Conservation (phyloP, 345 rosid species). For the Ailanthus altissimus region DNA sequence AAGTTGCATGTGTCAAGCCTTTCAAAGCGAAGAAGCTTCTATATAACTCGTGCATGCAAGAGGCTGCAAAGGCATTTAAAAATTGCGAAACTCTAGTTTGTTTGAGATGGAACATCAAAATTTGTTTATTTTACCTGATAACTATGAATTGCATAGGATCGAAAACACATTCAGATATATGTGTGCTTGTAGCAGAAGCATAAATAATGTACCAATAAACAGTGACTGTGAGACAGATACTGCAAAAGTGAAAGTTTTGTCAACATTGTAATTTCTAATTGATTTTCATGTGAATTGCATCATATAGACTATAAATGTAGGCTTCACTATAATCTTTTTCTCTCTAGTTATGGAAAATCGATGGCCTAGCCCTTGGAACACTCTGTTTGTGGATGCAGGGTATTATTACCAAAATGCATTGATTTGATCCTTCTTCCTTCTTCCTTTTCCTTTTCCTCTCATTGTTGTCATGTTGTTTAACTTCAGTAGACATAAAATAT, state of each 20-base stretch:
- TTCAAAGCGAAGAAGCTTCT: neutral
- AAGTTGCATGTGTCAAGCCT: neutral
- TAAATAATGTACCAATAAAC: neutral
- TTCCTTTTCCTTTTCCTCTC: neutral
- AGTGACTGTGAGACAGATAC: neutral
- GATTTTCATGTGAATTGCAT: neutral
- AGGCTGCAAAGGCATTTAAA: neutral
- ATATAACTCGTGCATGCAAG: neutral
- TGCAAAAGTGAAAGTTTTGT: neutral
- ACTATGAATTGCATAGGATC: too few species aligned
- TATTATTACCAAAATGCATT: neutral
- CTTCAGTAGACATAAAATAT: neutral
- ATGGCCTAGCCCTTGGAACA: neutral
- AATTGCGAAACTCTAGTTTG: neutral
- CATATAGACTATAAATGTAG: neutral
- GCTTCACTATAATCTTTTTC: neutral
- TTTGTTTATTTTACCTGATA: neutral
- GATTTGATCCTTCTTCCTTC: neutral
- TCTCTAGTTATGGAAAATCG: neutral
- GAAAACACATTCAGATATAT: neutral
- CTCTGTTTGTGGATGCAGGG: neutral
- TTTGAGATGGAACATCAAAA: neutral
- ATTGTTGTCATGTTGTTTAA: neutral
- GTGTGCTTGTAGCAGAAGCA: neutral
- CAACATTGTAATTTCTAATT: neutral